Evolutionary conservation across 2,329 filamentous ascomycete species (phyloP).

Genomic region (Botrytis medusae): DNA sequence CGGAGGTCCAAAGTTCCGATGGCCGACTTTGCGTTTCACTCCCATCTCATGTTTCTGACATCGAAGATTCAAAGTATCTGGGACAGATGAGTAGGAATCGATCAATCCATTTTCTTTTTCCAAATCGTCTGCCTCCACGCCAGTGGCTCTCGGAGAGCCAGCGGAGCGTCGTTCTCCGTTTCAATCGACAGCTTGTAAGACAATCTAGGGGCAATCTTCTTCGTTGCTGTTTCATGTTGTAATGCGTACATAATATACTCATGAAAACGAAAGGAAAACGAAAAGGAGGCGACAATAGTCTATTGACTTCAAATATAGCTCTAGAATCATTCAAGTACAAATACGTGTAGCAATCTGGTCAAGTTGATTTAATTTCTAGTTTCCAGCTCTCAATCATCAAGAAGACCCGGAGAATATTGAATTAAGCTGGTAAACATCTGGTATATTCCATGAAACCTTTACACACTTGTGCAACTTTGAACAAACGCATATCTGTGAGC

Average conservation of each 20-base stretch:
- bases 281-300: neutral
- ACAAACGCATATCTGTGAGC: too few relatives aligned
- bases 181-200: neutral
- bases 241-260: neutral
- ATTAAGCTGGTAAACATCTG: neutral
- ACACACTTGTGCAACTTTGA: neutral
- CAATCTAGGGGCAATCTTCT: neutral
- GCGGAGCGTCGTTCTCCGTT: neutral
- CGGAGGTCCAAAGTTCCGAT: neutral
- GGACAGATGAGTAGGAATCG: neutral
- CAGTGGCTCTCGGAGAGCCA: neutral
- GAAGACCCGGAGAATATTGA: too few relatives aligned
- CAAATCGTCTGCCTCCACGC: neutral
- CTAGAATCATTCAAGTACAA: neutral
- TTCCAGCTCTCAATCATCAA: neutral
- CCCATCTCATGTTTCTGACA: neutral
- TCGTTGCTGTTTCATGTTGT: neutral
- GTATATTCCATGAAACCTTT: neutral
- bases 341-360: neutral
- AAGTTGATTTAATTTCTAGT: neutral
- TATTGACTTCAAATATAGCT: neutral
- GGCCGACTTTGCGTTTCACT: neutral
- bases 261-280: neutral
- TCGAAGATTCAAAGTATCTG: neutral
- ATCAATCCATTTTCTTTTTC: neutral